Evolutionary conservation across 768 basidiomycete genomes (phyloP), one percentile per base, ranked within the genome.

Genomic region (Suillus occidentalis): DNA sequence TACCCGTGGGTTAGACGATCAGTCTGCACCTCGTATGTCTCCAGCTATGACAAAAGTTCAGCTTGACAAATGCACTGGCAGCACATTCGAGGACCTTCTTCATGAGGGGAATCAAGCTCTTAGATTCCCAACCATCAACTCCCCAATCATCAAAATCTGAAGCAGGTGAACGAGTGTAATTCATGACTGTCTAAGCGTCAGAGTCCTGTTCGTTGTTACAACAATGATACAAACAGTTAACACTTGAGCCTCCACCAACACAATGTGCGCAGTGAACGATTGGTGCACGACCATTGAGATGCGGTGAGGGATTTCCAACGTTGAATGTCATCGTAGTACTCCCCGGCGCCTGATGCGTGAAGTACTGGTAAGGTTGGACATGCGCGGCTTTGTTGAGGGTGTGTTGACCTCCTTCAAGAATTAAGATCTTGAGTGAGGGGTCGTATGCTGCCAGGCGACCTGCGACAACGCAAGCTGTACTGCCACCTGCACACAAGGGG

Each of bases 141-240:
- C 67, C 67, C 75, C 75, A 76, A n/a, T 68, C 75, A 43, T 76
- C 73, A 45, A 69, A 76, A 47, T 76, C 74, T 13, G 72, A 72
- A 3, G 71, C 71, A 22, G 75, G 63, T 2, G 71, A 67, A 4
- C 74, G 71, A 25, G 64, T 70, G 6, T 72, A 66, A 45, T 60
- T 61, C 65, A 71, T 70, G 14, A 70, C 70, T 71, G 39, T 42
- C 6, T 28, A 36, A 43, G 39, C 22, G 40, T 53, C 16, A 58
- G 43, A 34, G 18, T 18, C 37, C 6, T 60, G 31, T 60, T 61
- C 16, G 12, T 57, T 34, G 9, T 16, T 6, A 18, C 39, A 58
- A 40, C 9, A 28, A 20, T 25, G 22, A 20, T 25, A 49, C 71
- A 64, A 34, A 71, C 71, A 67, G 43, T 72, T 72, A 10, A 72